Evolutionary conservation across 169 alveolate species (phyloP).

Genomic region (Plasmodium coatneyi): DNA sequence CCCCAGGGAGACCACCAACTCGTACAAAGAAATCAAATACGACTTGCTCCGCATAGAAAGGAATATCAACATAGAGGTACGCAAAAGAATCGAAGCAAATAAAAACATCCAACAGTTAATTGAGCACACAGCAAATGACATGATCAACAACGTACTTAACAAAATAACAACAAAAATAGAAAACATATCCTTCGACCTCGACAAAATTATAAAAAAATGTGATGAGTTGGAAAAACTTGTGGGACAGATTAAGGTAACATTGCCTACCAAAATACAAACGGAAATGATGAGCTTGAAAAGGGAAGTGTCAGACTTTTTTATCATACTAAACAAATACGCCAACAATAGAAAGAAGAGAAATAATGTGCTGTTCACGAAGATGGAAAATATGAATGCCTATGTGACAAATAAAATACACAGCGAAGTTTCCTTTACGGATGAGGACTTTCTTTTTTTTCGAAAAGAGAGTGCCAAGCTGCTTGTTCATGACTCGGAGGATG

Average conservation of each 20-base stretch:
- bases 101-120: constrained; percentile 52
- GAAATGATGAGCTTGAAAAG: constrained; percentile 61
- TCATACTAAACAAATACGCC: constrained; percentile 22
- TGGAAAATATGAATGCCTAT: constrained; percentile 64
- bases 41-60: constrained; percentile 66
- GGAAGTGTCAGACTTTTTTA: constrained; percentile 43
- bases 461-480: constrained; percentile 53
- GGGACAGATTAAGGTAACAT: constrained; percentile 25
- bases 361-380: constrained; percentile 48
- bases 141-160: constrained; percentile 65
- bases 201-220: constrained; percentile 50
- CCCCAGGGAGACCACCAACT: constrained; percentile 6
- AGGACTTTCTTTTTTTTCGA: constrained; percentile 30
- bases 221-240: constrained; percentile 35
- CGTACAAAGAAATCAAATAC: constrained; percentile 45
- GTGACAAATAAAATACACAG: constrained; percentile 37
- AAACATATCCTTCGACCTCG: constrained; percentile 37
- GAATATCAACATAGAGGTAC: constrained; percentile 55
- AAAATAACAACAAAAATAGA: constrained; percentile 68
- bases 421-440: constrained; percentile 49
- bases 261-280: constrained; percentile 68
- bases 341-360: constrained; percentile 62
- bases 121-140: constrained; percentile 60
- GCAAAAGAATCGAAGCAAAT: constrained; percentile 65
- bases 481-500: constrained; percentile 36